Conservation (phyloP, 78 protist species). For the Dictyostelium firmibasis region DNA sequence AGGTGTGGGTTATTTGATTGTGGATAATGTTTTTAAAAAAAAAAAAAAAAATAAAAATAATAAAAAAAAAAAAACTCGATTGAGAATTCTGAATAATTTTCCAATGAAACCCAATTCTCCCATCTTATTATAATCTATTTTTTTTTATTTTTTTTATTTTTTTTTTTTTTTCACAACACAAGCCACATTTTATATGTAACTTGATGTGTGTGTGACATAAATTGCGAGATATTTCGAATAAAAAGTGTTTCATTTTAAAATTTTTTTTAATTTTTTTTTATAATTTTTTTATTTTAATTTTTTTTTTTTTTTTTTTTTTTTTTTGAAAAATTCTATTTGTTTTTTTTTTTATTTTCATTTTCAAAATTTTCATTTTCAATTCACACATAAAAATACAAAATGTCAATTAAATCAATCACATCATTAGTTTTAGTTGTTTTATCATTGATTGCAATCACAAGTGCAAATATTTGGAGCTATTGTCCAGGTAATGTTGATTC, state of each 20-base stretch:
- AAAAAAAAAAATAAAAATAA: too few relatives aligned
- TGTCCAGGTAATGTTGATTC: constrained; percentile 1
- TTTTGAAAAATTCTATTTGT: background rate
- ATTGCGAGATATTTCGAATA: background rate
- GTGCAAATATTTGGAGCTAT: constrained; percentile 8
- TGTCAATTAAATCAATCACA: background rate
- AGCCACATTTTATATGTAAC: background rate
- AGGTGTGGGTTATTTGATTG: too few relatives aligned
- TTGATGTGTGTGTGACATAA: too few relatives aligned
- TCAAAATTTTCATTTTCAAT: background rate
- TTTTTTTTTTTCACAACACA: background rate
- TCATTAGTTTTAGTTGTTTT: background rate
- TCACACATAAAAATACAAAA: background rate
- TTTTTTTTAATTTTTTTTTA: too few relatives aligned
- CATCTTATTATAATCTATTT: too few relatives aligned
- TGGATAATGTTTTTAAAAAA: too few relatives aligned
- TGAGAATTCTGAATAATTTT: background rate
- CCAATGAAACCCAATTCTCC: background rate
- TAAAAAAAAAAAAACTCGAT: too few relatives aligned
- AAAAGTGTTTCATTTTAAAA: background rate
- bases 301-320: background rate
- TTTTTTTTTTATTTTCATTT: background rate
- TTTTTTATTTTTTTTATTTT: too few relatives aligned
- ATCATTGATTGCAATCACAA: background rate
- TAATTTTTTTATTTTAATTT: background rate